These are phyloP conservation scores for Fonsecaea erecta DNA, from an alignment of 2,329 filamentous ascomycete genomes.

Conservation along the genomic window DNA sequence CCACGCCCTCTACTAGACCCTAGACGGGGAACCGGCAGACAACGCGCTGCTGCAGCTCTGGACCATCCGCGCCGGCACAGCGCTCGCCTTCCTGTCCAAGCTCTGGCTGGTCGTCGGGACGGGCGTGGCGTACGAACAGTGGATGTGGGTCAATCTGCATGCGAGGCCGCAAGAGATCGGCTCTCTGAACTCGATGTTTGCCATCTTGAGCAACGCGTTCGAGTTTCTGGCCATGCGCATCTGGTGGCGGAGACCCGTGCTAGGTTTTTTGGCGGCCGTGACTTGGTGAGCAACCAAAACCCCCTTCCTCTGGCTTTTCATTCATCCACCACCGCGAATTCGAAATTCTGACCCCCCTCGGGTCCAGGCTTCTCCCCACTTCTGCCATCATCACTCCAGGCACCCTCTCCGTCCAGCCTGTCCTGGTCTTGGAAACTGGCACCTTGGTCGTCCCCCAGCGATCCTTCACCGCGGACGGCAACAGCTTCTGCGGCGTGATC, in stretches of 20 bases:
- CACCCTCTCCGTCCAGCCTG: conserved; percentile 22
- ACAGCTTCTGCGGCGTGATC: conserved; percentile 17
- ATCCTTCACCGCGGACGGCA: conserved; percentile 11
- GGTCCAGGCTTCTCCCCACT: conserved; percentile 20
- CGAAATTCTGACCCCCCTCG: neutral
- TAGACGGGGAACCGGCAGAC: conserved; percentile 18
- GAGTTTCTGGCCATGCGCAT: conserved; percentile 20
- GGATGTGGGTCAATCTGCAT: conserved; percentile 25
- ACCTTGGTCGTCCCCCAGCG: conserved; percentile 20
- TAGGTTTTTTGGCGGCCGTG: conserved; percentile 22
- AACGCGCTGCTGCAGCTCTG: conserved; percentile 21
- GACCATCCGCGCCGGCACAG: conserved; percentile 24
- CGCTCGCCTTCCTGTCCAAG: conserved; percentile 25
- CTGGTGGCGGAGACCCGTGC: conserved; percentile 16
- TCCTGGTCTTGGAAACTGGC: conserved; percentile 7
- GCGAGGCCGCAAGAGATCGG: conserved; percentile 18
- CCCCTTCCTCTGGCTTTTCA: neutral
- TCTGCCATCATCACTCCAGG: conserved; percentile 25
- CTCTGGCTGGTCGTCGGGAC: conserved; percentile 17
- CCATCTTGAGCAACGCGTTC: conserved; percentile 20
- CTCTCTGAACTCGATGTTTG: conserved; percentile 23
- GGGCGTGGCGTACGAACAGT: conserved; percentile 26
- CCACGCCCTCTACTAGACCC: conserved; percentile 19
- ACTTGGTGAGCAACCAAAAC: conserved; percentile 14
- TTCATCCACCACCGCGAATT: neutral